Evolutionary conservation across 805 yeast genomes (phyloP), one percentile per base, ranked within the genome.

Genomic region (Candida nanaspora): DNA sequence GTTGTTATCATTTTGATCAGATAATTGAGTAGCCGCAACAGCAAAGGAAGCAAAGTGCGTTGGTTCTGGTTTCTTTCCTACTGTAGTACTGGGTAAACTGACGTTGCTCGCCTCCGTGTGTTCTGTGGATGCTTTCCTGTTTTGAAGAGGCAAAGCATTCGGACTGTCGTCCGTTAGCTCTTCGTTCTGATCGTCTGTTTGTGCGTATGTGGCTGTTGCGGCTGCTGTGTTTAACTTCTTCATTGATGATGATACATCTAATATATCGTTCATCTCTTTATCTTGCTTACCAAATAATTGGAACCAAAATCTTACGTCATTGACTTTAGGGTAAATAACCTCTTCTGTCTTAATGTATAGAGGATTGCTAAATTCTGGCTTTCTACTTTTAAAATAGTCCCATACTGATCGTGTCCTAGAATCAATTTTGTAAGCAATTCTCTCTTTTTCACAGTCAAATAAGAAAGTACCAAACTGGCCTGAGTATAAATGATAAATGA

Each of bases 391-490:
- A 65, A 93, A 91, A 56, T 93, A 89, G 59, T 89, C 95, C 98
- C 98, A 89, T 1, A 84, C 96, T 13, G 91, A 79, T 27, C 85
- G 70, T 0, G 96, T 84, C 11, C 69, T 65, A 3, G 60, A 50
- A 7, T 52, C 56, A 2, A 77, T 59, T 10, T 68, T 57, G 22
- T 67, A 61, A n/a, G 62, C 63, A 7, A 63, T 51, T 41, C 79
- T 63, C 44, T 86, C 95, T 38, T 61, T 58, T 55, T 93, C 96
- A 35, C 74, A 72, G 53, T 93, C 82, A 49, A 76, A 79, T 40
- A 93, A 58, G 52, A 93, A 93, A 1, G 95, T 80, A 3, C 98
- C 98, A 61, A 88, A 93, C 59, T 93, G 98, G 52, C 98, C 88
- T 1, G 97, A 86, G 55, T 88, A 86, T 37, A 84, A 65, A 58